Conservation (phyloP, 768 basidiomycete genomes). For the Mycena albidolilacea region DNA sequence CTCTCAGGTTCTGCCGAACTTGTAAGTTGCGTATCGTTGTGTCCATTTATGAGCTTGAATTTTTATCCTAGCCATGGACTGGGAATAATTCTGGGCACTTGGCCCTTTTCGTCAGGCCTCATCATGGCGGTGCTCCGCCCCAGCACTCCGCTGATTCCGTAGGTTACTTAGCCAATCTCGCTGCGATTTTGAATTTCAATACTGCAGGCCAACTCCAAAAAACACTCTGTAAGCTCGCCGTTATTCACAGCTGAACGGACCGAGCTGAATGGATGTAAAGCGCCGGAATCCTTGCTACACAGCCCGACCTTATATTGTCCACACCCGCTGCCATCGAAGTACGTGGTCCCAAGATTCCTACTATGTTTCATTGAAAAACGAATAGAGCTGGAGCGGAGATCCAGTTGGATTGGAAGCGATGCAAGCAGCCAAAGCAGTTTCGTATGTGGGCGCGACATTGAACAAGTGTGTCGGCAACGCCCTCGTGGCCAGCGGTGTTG, state of each 20-base stretch:
- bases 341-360: background rate
- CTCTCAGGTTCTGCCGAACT: too few relatives aligned
- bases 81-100: constrained; percentile 7
- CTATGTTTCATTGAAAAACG: too few relatives aligned
- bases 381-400: too few relatives aligned
- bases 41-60: too few relatives aligned
- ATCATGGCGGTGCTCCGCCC: constrained; percentile 8
- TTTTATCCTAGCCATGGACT: constrained; percentile 17
- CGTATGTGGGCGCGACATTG: constrained; percentile 15
- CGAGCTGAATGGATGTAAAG: background rate
- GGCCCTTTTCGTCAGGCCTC: constrained; percentile 7
- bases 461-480: constrained; percentile 25
- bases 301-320: constrained; percentile 6
- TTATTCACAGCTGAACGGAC: background rate
- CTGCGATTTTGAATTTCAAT: too few relatives aligned
- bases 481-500: constrained; percentile 14
- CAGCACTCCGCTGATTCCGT: constrained; percentile 7
- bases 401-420: too few relatives aligned
- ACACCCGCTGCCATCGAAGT: constrained; percentile 21
- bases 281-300: background rate
- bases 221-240: background rate
- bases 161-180: background rate
- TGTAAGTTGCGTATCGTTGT: background rate
- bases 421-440: background rate
- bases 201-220: too few relatives aligned